phyloP scores from a whole-genome alignment of 371 early-diverging fungal species.

The Mortierella sp. region DNA sequence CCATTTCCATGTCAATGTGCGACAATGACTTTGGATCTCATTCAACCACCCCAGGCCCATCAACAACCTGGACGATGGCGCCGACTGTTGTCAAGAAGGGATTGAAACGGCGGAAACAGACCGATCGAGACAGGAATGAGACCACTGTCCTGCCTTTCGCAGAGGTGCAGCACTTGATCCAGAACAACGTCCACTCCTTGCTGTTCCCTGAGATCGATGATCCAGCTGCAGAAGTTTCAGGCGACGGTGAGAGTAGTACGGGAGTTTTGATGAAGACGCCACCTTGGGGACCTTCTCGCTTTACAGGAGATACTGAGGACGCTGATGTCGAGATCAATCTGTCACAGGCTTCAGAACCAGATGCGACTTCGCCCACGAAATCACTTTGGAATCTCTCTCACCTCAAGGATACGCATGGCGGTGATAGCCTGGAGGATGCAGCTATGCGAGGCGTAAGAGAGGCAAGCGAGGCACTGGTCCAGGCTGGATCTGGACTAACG shows the following conservation, averaged over 20 bases:
- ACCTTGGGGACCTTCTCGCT: constrained; percentile 53
- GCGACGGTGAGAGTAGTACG: not conserved
- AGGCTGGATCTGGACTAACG: not conserved
- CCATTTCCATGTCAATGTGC: constrained; percentile 41
- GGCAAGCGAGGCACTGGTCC: not conserved
- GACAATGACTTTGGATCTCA: not conserved
- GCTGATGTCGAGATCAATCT: constrained; percentile 6
- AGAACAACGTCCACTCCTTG: constrained; percentile 37
- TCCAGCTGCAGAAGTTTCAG: not conserved
- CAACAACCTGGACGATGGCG: constrained; percentile 26
- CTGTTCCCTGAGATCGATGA: constrained; percentile 45
- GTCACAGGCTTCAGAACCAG: constrained; percentile 32
- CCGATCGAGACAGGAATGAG: constrained; percentile 30
- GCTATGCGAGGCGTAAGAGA: not conserved
- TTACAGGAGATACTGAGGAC: constrained; percentile 9
- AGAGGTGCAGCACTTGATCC: constrained; percentile 45
- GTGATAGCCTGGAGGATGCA: constrained; percentile 7
- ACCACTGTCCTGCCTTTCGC: constrained; percentile 38
- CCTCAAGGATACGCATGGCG: constrained; percentile 25
- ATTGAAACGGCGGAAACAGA: constrained; percentile 21
- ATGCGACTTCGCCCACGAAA: constrained; percentile 8
- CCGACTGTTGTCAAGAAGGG: constrained; percentile 14
- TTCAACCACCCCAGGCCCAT: not conserved
- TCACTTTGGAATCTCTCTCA: constrained; percentile 47
- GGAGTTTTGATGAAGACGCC: constrained; percentile 20